These are phyloP conservation scores for Anisogramma anomala DNA, from an alignment of 2,329 filamentous ascomycete genomes.

Conservation along the genomic window DNA sequence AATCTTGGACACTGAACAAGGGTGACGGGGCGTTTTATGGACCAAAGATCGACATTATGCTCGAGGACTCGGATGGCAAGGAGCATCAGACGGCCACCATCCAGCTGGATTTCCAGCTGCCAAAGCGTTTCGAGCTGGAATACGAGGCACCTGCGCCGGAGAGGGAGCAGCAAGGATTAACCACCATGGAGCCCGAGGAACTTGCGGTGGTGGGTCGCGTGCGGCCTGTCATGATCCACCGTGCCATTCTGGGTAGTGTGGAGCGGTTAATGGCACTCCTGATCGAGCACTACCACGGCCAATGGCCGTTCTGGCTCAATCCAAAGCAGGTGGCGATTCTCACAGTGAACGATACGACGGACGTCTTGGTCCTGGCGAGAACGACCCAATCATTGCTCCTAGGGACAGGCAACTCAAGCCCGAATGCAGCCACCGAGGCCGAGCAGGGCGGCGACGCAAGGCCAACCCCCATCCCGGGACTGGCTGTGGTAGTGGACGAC, in stretches of 20 bases:
- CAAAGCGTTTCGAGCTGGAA: slow-evolving; percentile 65
- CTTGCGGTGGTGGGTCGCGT: slow-evolving; percentile 46
- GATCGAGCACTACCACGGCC: slow-evolving; percentile 70
- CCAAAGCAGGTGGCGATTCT: slow-evolving; percentile 66
- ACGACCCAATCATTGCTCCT: slow-evolving; percentile 38
- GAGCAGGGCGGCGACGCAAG: neutral
- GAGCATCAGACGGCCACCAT: slow-evolving; percentile 84
- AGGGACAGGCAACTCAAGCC: no score
- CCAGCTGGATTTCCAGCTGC: slow-evolving; percentile 82
- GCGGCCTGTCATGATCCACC: slow-evolving; percentile 69
- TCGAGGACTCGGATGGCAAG: slow-evolving; percentile 70
- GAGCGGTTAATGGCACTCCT: slow-evolving; percentile 76
- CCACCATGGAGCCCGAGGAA: slow-evolving; percentile 35
- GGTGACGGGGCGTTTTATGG: slow-evolving; percentile 87
- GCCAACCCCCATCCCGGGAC: slow-evolving; percentile 35
- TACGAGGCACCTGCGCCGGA: slow-evolving; percentile 61
- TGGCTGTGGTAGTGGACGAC: slow-evolving; percentile 60
- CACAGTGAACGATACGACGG: slow-evolving; percentile 52
- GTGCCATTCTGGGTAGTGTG: slow-evolving; percentile 72
- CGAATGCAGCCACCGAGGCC: slow-evolving; percentile 28
- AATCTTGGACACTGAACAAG: slow-evolving; percentile 62
- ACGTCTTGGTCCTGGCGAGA: slow-evolving; percentile 39
- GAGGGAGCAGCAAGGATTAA: slow-evolving; percentile 41
- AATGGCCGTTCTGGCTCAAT: slow-evolving; percentile 82
- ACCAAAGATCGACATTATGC: slow-evolving; percentile 79